Base-by-base conservation (phyloP, 2,329 filamentous ascomycete species). In the Ascomycota sp. region DNA sequence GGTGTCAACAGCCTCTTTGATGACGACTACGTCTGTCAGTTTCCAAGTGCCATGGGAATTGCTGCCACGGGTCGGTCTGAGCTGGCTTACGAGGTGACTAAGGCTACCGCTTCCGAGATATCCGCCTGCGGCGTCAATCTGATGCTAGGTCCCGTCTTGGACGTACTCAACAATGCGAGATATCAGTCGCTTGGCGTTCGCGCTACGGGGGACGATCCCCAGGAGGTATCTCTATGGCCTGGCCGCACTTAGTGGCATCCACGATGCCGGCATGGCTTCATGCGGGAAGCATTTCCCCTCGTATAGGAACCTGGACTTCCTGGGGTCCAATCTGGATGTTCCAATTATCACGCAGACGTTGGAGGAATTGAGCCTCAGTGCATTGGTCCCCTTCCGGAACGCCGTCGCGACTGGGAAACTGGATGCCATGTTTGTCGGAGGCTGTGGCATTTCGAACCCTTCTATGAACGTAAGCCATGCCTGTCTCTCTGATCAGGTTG, bases 201-300 rank as follows among this genome's bases (percentile, higher is more conserved):
- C 33, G 85, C 86, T 22, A 78, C 76, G 12, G 81, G 86, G 5
- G 89, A 95, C 45, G 83, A 98, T 41, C 85, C 89, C 2, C 83
- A 93, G 43, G 82, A 95, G 55, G 86, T 91, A 2, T 93, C 85
- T 83, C 34, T 95, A 86, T 53, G 82, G 81, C 29, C 80, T 91
- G 28, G 80, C 85, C 17, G 82, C 79, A 34, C 78, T 95, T 57
- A 85, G 78, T 46, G 89, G 89, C 26, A 93, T 91, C 51, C 83
- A 86, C 42, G 81, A 93, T 48, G 85, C 80, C 8, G 85, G 86
- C 0, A 56, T 94, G 27, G 80, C 75, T 3, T 91, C 82, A 1
- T 83, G 89, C 45, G 86, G 86, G 33, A 95, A 95, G 50, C 86
- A 95, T 50, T 94, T 95, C 41, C 86, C 86, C 4, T 93, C 83